These are phyloP conservation scores for Aspergillus carbonarius DNA, from an alignment of 2,329 filamentous ascomycete species.

Conservation along the genomic window DNA sequence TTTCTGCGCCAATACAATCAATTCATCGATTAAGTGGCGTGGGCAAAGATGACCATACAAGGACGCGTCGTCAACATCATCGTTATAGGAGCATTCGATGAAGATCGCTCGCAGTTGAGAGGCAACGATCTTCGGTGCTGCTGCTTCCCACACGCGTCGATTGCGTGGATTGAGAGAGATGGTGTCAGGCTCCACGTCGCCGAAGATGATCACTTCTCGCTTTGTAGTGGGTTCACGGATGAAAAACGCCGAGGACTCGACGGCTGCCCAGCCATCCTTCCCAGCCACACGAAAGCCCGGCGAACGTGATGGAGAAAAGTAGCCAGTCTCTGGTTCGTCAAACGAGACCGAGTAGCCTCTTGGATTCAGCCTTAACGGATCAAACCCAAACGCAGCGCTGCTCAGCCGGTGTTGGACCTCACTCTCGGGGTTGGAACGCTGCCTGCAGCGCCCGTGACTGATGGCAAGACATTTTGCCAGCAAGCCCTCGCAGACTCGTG, in stretches of 20 bases:
- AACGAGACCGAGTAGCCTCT: conserved; percentile 30
- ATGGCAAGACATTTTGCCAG: conserved; percentile 83
- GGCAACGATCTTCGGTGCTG: conserved; percentile 75
- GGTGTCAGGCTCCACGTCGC: conserved; percentile 90
- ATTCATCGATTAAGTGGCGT: conserved; percentile 75
- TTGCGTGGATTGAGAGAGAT: conserved; percentile 81
- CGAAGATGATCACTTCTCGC: conserved; percentile 86
- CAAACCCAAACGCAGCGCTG: conserved; percentile 43
- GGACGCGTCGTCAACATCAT: conserved; percentile 71
- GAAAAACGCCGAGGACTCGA: conserved; percentile 89
- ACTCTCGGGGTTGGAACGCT: conserved; percentile 54
- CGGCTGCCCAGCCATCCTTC: conserved; percentile 18
- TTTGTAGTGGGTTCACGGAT: conserved; percentile 71
- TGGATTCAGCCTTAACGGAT: conserved; percentile 49
- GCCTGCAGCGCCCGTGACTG: conserved; percentile 86
- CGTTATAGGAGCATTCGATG: conserved; percentile 93
- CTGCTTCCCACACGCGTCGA: conserved; percentile 79
- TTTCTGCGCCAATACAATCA: conserved; percentile 68
- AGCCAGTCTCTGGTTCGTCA: conserved; percentile 19
- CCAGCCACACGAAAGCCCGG: conserved; percentile 18
- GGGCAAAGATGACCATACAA: conserved; percentile 90
- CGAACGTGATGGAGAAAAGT: conserved; percentile 32
- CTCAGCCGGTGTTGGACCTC: conserved; percentile 59
- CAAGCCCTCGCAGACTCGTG: conserved; percentile 85
- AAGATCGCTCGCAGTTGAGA: conserved; percentile 78